A percentile compares a stretch with the other conserved stretches of the same genome.
phyloP scores from a whole-genome alignment of 805 yeast genomes.

The Priceomyces haplophilus region DNA sequence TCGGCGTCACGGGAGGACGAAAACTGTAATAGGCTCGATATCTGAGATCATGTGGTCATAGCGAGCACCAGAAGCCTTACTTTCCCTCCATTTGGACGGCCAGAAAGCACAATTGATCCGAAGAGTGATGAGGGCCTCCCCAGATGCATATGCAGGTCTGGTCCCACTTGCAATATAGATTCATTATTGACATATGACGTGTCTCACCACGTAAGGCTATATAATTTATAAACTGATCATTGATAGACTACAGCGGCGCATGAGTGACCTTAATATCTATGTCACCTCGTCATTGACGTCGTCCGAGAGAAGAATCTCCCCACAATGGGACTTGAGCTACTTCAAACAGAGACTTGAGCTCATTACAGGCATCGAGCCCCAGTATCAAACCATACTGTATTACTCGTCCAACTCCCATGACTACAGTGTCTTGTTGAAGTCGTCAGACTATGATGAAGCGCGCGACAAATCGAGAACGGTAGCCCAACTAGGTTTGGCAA shows the following conservation, averaged over 20 bases:
- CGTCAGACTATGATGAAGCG: conserved; percentile 13
- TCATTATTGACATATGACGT: too few species aligned
- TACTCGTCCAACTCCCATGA: conserved; percentile 41
- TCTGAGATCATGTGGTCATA: too few species aligned
- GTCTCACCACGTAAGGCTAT: too few species aligned
- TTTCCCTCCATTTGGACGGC: conserved; percentile 38
- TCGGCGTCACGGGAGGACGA: too few species aligned
- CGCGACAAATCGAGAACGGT: conserved; percentile 15
- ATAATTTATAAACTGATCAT: too few species aligned
- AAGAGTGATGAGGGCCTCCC: too few species aligned
- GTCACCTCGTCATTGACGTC: conserved; percentile 65
- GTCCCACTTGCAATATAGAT: too few species aligned
- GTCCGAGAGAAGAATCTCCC: conserved; percentile 65
- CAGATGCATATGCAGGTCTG: too few species aligned
- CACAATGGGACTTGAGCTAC: conserved; percentile 55
- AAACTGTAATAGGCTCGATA: too few species aligned
- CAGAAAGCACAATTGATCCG: conserved; percentile 17
- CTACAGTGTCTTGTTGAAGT: conserved; percentile 22
- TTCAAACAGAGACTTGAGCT: conserved; percentile 57
- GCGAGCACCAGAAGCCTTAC: too few species aligned
- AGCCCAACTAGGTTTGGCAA: conserved; percentile 25
- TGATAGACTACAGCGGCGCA: too few species aligned
- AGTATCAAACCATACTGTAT: conserved; percentile 48
- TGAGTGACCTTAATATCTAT: conserved; percentile 49
- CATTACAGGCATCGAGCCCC: conserved; percentile 72